Evolutionary conservation across 2,329 filamentous ascomycete genomes (phyloP).

Genomic region (Aspergillus candidus): DNA sequence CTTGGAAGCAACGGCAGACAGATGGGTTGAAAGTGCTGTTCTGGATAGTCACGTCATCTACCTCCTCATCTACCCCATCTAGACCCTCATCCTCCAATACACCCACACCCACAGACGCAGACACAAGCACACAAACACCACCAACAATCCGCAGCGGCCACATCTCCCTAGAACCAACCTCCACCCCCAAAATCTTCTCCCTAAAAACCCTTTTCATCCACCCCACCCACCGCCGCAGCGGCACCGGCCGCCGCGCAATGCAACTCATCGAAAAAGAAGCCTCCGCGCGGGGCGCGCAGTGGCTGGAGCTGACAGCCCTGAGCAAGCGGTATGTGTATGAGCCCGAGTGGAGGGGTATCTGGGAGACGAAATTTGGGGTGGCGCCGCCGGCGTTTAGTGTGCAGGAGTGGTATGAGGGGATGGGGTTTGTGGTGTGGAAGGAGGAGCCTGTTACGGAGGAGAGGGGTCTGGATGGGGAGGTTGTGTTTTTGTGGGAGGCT

Average conservation of each 20-base stretch:
- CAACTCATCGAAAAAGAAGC: conserved; percentile 14
- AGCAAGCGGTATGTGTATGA: conserved; percentile 21
- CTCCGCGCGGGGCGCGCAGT: conserved; percentile 12
- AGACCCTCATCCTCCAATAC: neutral
- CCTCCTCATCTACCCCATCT: neutral
- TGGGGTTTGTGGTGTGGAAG: conserved; percentile 25
- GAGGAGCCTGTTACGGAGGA: conserved; percentile 16
- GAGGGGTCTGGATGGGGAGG: conserved; percentile 5
- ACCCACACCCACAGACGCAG: neutral
- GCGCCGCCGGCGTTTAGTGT: conserved; percentile 11
- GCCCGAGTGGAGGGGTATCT: conserved; percentile 9
- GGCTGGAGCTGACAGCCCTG: conserved; percentile 16
- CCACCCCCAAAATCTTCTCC: conserved; percentile 13
- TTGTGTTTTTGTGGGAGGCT: conserved; percentile 11
- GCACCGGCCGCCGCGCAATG: conserved; percentile 17
- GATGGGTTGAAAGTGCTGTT: conserved; percentile 13
- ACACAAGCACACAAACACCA: neutral
- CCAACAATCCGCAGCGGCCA: conserved; percentile 17
- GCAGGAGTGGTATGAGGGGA: conserved; percentile 21
- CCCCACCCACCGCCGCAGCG: conserved; percentile 13
- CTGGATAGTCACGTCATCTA: conserved; percentile 11
- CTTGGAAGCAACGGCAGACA: conserved; percentile 11
- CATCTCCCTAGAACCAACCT: conserved; percentile 23
- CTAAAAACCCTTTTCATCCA: conserved; percentile 24
- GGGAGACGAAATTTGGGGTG: conserved; percentile 5